A percentile compares a stretch with the other conserved stretches of the same genome.
Evolutionary conservation across 768 basidiomycete genomes (phyloP).

Genomic region (Pleurotus eryngii): DNA sequence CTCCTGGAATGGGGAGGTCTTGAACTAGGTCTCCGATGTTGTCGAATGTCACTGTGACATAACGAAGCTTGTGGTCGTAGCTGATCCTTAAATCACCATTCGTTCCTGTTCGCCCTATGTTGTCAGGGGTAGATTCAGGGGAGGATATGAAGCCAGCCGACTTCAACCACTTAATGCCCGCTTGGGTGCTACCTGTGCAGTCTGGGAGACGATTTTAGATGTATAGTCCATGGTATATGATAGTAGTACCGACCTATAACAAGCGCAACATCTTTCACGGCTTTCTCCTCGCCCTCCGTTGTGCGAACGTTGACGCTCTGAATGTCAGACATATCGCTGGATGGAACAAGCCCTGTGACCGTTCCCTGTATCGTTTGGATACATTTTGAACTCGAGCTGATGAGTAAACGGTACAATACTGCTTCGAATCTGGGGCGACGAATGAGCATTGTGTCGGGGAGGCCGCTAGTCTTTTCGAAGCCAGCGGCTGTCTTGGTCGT

Average conservation of each 20-base stretch:
- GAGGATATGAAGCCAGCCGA: constrained; percentile 5
- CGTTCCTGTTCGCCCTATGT: neutral
- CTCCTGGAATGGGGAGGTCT: constrained; percentile 12
- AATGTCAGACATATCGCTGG: neutral
- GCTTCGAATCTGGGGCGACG: constrained; percentile 17
- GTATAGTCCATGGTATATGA: too few species aligned
- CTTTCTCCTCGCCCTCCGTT: constrained; percentile 8
- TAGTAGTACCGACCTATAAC: constrained; percentile 1
- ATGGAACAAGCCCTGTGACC: constrained; percentile 1
- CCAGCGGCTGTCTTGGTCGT: neutral
- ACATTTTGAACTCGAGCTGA: neutral
- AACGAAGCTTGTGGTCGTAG: constrained; percentile 16
- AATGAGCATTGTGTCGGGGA: constrained; percentile 12
- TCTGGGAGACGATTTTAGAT: constrained; percentile 4
- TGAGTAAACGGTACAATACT: constrained; percentile 13
- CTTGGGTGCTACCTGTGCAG: constrained; percentile 19
- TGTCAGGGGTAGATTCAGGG: neutral
- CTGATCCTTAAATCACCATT: neutral
- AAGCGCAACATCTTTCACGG: constrained; percentile 7
- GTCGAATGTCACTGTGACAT: constrained; percentile 12
- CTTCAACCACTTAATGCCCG: constrained; percentile 17
- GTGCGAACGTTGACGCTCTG: constrained; percentile 9
- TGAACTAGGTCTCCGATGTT: constrained; percentile 14
- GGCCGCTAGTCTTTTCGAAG: neutral
- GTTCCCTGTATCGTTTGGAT: constrained; percentile 9